Base-by-base conservation (phyloP, 306 rosid species). In the Corylus avellana region DNA sequence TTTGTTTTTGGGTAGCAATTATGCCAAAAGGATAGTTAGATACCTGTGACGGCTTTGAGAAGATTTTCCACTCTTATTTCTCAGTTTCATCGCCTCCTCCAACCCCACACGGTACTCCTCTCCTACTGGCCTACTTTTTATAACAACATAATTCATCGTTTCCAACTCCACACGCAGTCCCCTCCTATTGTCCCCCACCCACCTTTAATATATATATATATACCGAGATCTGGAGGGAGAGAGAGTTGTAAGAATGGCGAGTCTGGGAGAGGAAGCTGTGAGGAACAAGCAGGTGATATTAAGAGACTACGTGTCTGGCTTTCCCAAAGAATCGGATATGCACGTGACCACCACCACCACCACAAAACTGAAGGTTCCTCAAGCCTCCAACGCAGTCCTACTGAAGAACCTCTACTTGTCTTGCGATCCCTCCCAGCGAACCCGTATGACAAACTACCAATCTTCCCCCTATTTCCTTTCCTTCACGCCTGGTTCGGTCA, bases 321-420 rank as follows among this genome's bases (percentile, higher is more conserved):
- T 63, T 63, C 11, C 46, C 42, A 63, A 63, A 63, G 11, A 63
- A 63, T 63, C 46, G 18, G 69, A 63, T 39, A 63, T 32, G 46
- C 14, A 13, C 44, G 70, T 32, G 70, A 63, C 20, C 70, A 63
- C 46, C 42, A 63, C 70, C 70, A 35, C 9, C 17, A 63, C 44
- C 69, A 29, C 32, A 63, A 35, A 63, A 8, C 70, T 63, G 12
- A 32, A 32, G 70, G 20, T 63, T 35, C 70, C 46, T 63, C 4
- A 78, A 17, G 55, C 27, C 20, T 55, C 49, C 29, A 7, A 46
- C 7, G 42, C 55, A 25, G 20, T 75, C 5, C 12, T 59, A 1
- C 44, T 75, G 10, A 75, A 75, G 46, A 75, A 46, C 32, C 78
- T 59, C 55, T 75, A 56, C 70, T 59, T 75, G 44, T 75, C 78